Conservation (phyloP, 1,284 basidiomycete species). For the Melampsora occidentalis region DNA sequence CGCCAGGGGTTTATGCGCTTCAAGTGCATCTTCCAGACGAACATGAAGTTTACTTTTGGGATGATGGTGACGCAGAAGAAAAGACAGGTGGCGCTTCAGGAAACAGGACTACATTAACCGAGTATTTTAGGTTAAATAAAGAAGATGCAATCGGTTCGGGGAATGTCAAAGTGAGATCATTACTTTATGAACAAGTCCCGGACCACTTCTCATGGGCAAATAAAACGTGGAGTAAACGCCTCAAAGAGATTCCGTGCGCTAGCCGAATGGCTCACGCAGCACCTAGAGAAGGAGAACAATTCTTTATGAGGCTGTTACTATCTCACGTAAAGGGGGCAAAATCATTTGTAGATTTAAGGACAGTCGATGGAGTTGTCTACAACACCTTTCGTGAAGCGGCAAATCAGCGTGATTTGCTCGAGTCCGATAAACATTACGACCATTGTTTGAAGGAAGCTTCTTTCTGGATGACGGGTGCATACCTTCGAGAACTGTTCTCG, state of each 20-base stretch:
- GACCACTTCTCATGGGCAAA: constrained; percentile 6
- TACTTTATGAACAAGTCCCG: constrained; percentile 6
- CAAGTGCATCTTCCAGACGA: not conserved
- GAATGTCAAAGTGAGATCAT: no score
- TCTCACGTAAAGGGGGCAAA: constrained; percentile 52
- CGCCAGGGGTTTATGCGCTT: not conserved
- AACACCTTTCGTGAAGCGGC: no score
- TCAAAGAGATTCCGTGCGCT: no score
- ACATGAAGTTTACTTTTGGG: not conserved
- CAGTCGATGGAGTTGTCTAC: constrained; percentile 49
- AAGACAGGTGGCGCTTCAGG: not conserved
- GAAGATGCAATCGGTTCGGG: not conserved
- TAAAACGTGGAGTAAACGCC: no score
- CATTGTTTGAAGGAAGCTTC: constrained; percentile 57
- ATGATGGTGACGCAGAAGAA: not conserved
- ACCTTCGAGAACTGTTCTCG: not conserved
- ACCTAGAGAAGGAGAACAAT: constrained; percentile 54
- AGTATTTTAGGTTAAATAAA: constrained; percentile 9
- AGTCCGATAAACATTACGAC: constrained; percentile 54
- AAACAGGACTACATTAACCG: not conserved
- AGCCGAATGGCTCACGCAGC: constrained; percentile 54
- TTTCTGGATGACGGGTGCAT: constrained; percentile 48
- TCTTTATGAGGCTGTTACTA: constrained; percentile 56
- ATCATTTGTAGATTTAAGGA: constrained; percentile 54
- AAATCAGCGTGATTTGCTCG: constrained; percentile 55